A percentile compares a stretch with the other conserved stretches of the same genome.
phyloP scores from a whole-genome alignment of 305 asterid genomes.

The Stenogyne calaminthoides region DNA sequence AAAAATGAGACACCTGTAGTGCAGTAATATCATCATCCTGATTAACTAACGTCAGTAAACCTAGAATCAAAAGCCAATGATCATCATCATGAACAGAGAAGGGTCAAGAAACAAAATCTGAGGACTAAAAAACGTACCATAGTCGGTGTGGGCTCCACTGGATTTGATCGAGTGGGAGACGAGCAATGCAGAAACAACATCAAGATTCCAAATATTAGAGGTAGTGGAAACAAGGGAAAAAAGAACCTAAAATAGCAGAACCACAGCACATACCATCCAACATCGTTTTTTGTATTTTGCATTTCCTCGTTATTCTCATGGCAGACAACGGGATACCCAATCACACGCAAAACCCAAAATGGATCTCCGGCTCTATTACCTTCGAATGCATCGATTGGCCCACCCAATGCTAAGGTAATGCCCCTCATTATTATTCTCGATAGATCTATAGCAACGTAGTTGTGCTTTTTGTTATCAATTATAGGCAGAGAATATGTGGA shows the following conservation, averaged over 20 bases:
- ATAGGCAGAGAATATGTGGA: neutral
- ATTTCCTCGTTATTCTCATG: slow-evolving; percentile 38
- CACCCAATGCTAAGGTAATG: slow-evolving; percentile 77
- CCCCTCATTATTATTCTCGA: slow-evolving; percentile 88
- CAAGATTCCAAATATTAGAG: slow-evolving; percentile 28
- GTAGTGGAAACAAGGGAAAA: neutral
- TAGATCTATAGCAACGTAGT: slow-evolving; percentile 50
- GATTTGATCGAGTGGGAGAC: slow-evolving; percentile 29
- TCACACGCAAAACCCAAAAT: slow-evolving; percentile 84
- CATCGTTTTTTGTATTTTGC: slow-evolving; percentile 37
- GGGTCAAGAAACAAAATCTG: neutral
- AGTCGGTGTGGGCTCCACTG: slow-evolving; percentile 96
- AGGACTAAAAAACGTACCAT: slow-evolving; percentile 53
- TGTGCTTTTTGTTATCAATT: neutral
- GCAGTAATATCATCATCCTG: slow-evolving; percentile 88
- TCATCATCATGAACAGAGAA: slow-evolving; percentile 5
- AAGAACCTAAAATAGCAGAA: slow-evolving; percentile 11
- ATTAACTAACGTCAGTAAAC: slow-evolving; percentile 83
- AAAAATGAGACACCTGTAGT: slow-evolving; percentile 53
- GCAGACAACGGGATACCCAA: slow-evolving; percentile 71
- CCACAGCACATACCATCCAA: slow-evolving; percentile 62
- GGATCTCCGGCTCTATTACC: slow-evolving; percentile 83
- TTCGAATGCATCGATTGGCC: slow-evolving; percentile 60
- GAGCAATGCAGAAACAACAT: slow-evolving; percentile 29
- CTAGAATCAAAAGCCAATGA: slow-evolving; percentile 38